These are phyloP conservation scores for Corylus heterophylla DNA, from an alignment of 306 rosid genomes.

Conservation along the genomic window DNA sequence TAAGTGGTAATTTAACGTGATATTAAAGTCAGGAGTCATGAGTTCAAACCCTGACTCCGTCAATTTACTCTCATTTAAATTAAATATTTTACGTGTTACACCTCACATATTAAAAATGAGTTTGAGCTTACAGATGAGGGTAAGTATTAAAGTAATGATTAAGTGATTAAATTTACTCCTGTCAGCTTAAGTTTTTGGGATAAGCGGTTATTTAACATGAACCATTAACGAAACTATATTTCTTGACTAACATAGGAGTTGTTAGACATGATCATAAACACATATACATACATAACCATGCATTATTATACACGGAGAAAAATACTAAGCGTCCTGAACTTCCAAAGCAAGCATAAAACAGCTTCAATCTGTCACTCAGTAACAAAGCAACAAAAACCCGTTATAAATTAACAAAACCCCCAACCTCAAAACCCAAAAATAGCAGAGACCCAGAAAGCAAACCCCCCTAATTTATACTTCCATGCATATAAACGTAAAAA, in stretches of 20 bases:
- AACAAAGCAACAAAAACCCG: background rate
- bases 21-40: too few species aligned
- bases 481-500: background rate
- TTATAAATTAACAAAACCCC: background rate
- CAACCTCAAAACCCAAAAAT: background rate
- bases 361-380: background rate
- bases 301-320: background rate
- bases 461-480: background rate
- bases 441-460: conserved; percentile 3
- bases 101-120: too few species aligned
- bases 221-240: background rate
- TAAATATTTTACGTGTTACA: too few species aligned
- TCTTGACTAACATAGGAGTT: background rate
- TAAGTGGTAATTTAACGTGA: too few species aligned
- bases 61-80: too few species aligned
- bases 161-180: too few species aligned
- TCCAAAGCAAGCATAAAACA: background rate
- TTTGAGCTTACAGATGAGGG: too few species aligned
- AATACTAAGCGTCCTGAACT: background rate
- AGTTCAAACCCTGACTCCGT: too few species aligned
- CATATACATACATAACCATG: background rate
- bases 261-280: background rate
- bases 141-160: too few species aligned
- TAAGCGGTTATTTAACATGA: too few species aligned
- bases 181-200: too few species aligned